A percentile compares a stretch with the other conserved stretches of the same genome.
These are phyloP conservation scores for Cydonia oblonga DNA, from an alignment of 331 rosid species.

Conservation along the genomic window DNA sequence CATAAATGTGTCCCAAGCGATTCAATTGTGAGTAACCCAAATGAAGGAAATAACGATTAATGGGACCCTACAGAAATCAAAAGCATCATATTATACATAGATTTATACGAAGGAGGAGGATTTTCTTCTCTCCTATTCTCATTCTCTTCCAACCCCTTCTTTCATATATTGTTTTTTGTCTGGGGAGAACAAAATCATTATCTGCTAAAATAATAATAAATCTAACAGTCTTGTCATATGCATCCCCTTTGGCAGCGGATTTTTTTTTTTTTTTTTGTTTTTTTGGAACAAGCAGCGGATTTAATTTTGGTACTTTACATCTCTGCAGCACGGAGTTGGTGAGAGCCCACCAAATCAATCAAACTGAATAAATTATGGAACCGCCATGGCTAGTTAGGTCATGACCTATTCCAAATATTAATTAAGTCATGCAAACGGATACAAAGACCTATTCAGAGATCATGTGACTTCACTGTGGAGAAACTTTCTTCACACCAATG, in stretches of 20 bases:
- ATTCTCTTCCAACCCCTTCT: no score
- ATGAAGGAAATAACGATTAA: background rate
- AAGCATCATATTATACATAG: no score
- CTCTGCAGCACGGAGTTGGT: background rate
- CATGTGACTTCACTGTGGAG: background rate
- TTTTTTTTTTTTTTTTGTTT: no score
- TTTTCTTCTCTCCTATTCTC: no score
- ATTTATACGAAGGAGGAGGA: background rate
- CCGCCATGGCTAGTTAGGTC: background rate
- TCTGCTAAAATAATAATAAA: background rate
- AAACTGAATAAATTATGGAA: background rate
- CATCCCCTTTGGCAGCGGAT: background rate
- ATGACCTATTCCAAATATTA: background rate
- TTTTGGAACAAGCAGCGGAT: no score
- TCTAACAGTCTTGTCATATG: background rate
- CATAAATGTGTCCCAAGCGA: background rate
- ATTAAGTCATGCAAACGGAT: background rate
- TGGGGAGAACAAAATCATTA: no score
- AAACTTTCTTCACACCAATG: background rate
- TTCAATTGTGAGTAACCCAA: background rate
- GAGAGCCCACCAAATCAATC: background rate
- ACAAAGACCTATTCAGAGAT: constrained; percentile 14
- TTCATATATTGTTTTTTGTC: no score
- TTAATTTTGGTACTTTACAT: background rate
- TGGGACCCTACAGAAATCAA: background rate